Evolutionary conservation across 73 alveolate species (phyloP), one percentile per base, ranked within the genome.

Genomic region (Urostyla sp.): DNA sequence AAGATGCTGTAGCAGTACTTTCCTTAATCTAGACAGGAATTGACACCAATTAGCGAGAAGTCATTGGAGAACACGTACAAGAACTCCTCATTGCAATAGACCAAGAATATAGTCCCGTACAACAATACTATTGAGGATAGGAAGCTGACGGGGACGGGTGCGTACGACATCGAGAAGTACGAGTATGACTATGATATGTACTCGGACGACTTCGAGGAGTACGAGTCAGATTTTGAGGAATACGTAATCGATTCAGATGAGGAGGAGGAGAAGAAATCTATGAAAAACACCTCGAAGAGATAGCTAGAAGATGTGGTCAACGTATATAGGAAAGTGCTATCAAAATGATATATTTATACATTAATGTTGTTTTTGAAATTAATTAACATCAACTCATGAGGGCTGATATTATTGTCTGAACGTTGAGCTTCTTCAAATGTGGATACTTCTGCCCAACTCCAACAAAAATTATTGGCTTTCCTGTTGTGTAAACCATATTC

Each of bases 361-460:
- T n/a, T n/a, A n/a, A n/a, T n/a, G n/a, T n/a, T n/a, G n/a, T n/a
- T n/a, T n/a, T n/a, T n/a, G n/a, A n/a, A n/a, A n/a, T n/a, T n/a
- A n/a, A n/a, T n/a, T n/a, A n/a, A n/a, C n/a, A n/a, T 76, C 88
- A 76, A 27, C 55, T 31, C 88, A 76, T 55, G 28, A 76, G 80
- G 5, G 88, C 88, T 34, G 28, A 24, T 37, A 76, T 58, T 38
- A 76, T 63, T 13, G 88, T 76, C 43, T 76, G 75, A 15, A 57
- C 79, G 44, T 56, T 76, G 40, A 94, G 90, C 80, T 90, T 97
- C 91, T 92, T 97, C 58, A 97, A 90, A 78, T 97, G 97, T 54
- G 97, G 92, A 85, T 98, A 97, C 77, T 93, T 98, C 92, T 98
- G 95, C 43, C 99, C 99, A 2, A 98, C 94, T 54, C 99, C 99